Conservation (phyloP, 2,329 filamentous ascomycete species). For the Colletotrichum sp. region DNA sequence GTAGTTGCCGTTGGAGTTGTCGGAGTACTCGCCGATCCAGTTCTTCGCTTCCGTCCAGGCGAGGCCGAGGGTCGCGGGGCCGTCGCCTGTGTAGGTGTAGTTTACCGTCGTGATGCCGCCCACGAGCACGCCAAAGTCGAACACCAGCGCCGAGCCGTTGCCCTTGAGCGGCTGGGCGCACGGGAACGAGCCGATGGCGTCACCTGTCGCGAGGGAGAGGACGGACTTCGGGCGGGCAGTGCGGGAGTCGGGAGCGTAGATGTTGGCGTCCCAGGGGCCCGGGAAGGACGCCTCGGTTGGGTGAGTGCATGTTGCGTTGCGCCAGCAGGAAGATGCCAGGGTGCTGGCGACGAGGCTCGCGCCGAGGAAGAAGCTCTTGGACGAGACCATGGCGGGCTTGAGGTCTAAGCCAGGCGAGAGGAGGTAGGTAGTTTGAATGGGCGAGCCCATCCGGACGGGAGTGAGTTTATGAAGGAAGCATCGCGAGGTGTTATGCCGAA, state of each 20-base stretch:
- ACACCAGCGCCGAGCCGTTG: slow-evolving; percentile 59
- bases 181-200: slow-evolving; percentile 33
- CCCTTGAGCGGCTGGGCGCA: slow-evolving; percentile 28
- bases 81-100: slow-evolving; percentile 45
- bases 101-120: slow-evolving; percentile 59
- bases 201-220: slow-evolving; percentile 38
- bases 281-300: slow-evolving; percentile 55
- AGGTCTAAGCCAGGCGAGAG: neutral
- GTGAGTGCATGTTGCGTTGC: slow-evolving; percentile 56
- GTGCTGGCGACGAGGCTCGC: neutral
- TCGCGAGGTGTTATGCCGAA: slow-evolving; percentile 4
- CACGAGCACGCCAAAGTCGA: slow-evolving; percentile 65
- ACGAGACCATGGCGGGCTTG: neutral
- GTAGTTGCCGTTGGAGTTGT: slow-evolving; percentile 50
- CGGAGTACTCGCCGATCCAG: slow-evolving; percentile 51
- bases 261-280: slow-evolving; percentile 63
- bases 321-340: slow-evolving; percentile 52
- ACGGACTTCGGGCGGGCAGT: slow-evolving; percentile 50
- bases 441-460: neutral
- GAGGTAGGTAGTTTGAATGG: neutral
- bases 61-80: slow-evolving; percentile 42
- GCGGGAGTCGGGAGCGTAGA: slow-evolving; percentile 58
- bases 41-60: slow-evolving; percentile 54
- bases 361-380: slow-evolving; percentile 29
- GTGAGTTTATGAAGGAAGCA: neutral